These are phyloP conservation scores for Penicillium canariense DNA, from an alignment of 495 filamentous ascomycete genomes.

Conservation along the genomic window DNA sequence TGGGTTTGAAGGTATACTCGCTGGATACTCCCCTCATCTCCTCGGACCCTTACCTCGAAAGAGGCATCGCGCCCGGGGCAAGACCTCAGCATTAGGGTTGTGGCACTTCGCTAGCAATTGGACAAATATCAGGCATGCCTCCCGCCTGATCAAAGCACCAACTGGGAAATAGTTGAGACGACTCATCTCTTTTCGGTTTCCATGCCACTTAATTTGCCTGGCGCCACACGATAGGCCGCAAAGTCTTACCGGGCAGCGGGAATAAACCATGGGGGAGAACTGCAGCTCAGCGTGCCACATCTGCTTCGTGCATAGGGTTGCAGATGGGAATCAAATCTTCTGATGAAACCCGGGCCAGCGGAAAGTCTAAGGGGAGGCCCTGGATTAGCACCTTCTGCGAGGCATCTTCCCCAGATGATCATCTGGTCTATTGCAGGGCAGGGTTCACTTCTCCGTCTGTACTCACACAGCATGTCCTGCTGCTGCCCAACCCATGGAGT, in stretches of 20 bases:
- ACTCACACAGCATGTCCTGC: not conserved
- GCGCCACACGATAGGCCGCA: not conserved
- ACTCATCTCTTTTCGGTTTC: not conserved
- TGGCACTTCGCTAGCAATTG: slow-evolving; percentile 10
- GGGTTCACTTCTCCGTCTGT: slow-evolving; percentile 7
- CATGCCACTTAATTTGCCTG: slow-evolving; percentile 6
- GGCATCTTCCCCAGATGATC: slow-evolving; percentile 16
- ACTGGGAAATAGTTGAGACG: not conserved
- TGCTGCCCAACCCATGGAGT: slow-evolving; percentile 2
- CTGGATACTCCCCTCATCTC: not conserved
- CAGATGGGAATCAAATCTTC: not conserved
- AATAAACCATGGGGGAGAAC: not conserved
- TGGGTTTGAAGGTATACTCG: not conserved
- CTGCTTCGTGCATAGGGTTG: not conserved
- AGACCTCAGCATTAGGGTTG: slow-evolving; percentile 10
- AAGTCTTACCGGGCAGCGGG: not conserved
- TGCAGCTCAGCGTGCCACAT: not conserved
- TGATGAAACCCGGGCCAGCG: not conserved
- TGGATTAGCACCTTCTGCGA: not conserved
- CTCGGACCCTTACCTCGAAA: slow-evolving; percentile 24
- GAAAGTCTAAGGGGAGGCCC: not conserved
- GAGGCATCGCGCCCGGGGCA: slow-evolving; percentile 16
- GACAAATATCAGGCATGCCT: not conserved
- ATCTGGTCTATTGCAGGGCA: slow-evolving; percentile 19
- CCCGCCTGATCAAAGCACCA: slow-evolving; percentile 16